These are phyloP conservation scores for Kuraishia hungarica DNA, from an alignment of 805 yeast species.

Conservation along the genomic window DNA sequence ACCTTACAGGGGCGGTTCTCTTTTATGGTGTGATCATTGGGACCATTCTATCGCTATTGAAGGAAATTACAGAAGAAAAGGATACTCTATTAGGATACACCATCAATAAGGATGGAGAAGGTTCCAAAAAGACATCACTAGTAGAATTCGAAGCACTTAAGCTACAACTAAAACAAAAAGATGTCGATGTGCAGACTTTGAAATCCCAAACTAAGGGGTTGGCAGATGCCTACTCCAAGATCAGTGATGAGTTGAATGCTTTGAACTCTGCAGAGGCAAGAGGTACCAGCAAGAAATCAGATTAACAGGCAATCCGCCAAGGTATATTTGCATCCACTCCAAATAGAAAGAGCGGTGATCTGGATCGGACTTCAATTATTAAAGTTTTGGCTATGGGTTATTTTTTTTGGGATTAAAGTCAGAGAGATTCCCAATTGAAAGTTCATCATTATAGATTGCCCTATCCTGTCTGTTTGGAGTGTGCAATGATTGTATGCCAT, in stretches of 20 bases:
- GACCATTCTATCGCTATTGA: constrained; percentile 34
- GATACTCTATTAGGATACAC: constrained; percentile 12
- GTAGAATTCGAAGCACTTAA: constrained; percentile 24
- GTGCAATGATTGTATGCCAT: not conserved
- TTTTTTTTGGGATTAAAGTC: constrained; percentile 16
- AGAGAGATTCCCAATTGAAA: constrained; percentile 26
- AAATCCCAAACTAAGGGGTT: constrained; percentile 32
- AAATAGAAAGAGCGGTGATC: not conserved
- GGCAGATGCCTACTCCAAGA: constrained; percentile 29
- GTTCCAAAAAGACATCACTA: constrained; percentile 14
- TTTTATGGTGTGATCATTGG: constrained; percentile 35
- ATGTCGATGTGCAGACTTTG: constrained; percentile 28
- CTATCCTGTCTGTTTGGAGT: not conserved
- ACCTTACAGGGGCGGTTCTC: constrained; percentile 45
- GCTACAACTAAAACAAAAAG: constrained; percentile 24
- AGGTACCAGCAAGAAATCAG: constrained; percentile 1
- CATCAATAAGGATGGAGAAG: constrained; percentile 15
- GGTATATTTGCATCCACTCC: not conserved
- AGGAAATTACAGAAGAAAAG: constrained; percentile 32
- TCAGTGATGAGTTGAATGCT: constrained; percentile 13
- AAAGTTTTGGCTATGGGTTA: constrained; percentile 16
- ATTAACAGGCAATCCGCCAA: not conserved
- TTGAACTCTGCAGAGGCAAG: constrained; percentile 5
- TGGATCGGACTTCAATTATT: constrained; percentile 9
- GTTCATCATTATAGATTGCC: constrained; percentile 14